Base-by-base conservation (phyloP, 805 yeast species). In the Saccharomycopsis vini region DNA sequence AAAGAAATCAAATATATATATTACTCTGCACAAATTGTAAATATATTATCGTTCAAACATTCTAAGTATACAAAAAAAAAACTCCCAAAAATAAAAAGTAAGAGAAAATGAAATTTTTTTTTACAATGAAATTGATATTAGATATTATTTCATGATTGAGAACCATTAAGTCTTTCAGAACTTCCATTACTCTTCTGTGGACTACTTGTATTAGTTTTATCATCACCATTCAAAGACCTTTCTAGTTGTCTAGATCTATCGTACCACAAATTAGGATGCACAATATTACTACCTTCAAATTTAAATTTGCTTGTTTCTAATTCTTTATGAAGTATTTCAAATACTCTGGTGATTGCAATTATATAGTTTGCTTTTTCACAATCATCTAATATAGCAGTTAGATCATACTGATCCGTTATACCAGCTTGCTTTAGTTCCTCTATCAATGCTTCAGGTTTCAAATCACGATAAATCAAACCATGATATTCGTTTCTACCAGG, bases 401-500 rank as follows among this genome's bases (percentile, higher is more conserved):
- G 62, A 39, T 76, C 72, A 20, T 63, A 56, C 12, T 63, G 58
- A 34, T 75, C 71, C 20, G 62, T 65, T 56, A 71, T 72, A 46
- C 82, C 85, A 7, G 60, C 67, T 77, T 85, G 73, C 33, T 66
- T 62, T 51, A 92, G 66, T 48, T 75, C 74, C 3, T 55, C 52
- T 5, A 72, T 67, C 39, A 92, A 66, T 42, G 73, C 71, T 36
- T 85, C 94, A n/a, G 73, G 58, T 10, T 73, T 68, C 55, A 83
- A 66, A 54, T 83, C 90, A 43, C 95, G 68, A 62, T 84, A 92
- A 4, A 97, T 97, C 62, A 97, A 90, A 2, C 98, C 98, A 58
- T 90, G 96, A 47, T 66, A 73, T 52, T 89, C 95, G 34, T 70
- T 72, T 39, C 72, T 68, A 9, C 68, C 66, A 0, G 95, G 88